Base-by-base conservation (phyloP, 345 rosid species). In the Populus nigra region DNA sequence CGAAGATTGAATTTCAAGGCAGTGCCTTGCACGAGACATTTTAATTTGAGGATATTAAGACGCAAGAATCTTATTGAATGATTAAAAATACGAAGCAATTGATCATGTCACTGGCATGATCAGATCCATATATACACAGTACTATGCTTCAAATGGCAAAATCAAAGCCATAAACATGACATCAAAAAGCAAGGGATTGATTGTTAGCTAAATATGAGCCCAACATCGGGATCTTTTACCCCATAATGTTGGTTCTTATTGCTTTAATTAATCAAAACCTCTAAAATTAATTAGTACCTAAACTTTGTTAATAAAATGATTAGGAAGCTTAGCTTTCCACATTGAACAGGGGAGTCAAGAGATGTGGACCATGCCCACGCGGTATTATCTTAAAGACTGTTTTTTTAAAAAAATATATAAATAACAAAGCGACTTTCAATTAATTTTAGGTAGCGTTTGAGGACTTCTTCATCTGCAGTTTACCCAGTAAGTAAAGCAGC, bases 11-110 rank as follows among this genome's bases (percentile, higher is more conserved):
- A 38, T 20, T 73, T 38, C 12, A 2, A 29, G 17, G 68, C 25
- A 8, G 61, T 73, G 53, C 53, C 80, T 71, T 77, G 71, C 80
- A 77, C 71, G 75, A 77, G 80, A 77, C 50, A 13, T 22, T 27
- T 59, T 61, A 16, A 25, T 68, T 15, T 27, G 27, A 38, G 50
- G 77, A 41, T 59, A 18, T 33, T 13, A 66, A 45, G 55, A 55
- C 38, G 78, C 73, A 76, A 76, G 27, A 23, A 68, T 68, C 38
- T 59, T 7, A 55, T 66, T 76, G 41, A 41, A 69, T 69, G 13
- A 36, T 27, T 53, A 16, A 68, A 50, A 67, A 20, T 3, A 71
- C 22, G 3, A 20, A 13, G 35, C 29, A 41, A 43, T 13, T 23
- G 72, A 45, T 12, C 29, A 15, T 41, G 36, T 23, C 33, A 69